Conservation (phyloP, 148 eudicot genomes). For the Hydrangea macrophylla region DNA sequence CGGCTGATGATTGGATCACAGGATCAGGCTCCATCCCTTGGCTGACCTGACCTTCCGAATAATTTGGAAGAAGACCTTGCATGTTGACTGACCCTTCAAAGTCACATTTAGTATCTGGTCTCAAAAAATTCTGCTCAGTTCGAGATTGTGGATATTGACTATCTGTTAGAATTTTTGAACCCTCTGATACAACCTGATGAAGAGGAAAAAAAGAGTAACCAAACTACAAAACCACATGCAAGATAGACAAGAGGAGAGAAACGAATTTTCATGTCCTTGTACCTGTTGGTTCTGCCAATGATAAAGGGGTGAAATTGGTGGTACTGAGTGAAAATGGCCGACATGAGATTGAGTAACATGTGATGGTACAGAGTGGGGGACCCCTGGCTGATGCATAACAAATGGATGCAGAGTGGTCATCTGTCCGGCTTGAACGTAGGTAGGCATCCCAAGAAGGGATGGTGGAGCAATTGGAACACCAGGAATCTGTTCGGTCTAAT, state of each 20-base stretch:
- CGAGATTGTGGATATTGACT: slow-evolving; percentile 44
- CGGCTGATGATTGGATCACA: slow-evolving; percentile 35
- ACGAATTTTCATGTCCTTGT: background rate
- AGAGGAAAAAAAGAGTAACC: background rate
- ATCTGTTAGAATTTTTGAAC: slow-evolving; percentile 35
- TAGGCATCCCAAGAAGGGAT: slow-evolving; percentile 71
- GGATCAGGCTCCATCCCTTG: slow-evolving; percentile 41
- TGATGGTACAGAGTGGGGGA: slow-evolving; percentile 54
- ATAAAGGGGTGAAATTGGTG: slow-evolving; percentile 46
- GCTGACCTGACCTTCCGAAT: slow-evolving; percentile 38
- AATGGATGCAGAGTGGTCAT: slow-evolving; percentile 76
- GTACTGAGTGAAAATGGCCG: slow-evolving; percentile 58
- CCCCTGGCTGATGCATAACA: slow-evolving; percentile 77
- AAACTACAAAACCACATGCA: background rate
- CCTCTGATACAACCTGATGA: slow-evolving; percentile 56
- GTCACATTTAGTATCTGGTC: slow-evolving; percentile 42
- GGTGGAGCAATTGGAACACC: slow-evolving; percentile 58
- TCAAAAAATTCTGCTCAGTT: slow-evolving; percentile 44
- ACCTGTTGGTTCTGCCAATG: slow-evolving; percentile 88
- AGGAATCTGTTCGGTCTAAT: slow-evolving; percentile 57
- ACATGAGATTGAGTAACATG: slow-evolving; percentile 62
- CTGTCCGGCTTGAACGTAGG: slow-evolving; percentile 71
- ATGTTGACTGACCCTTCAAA: slow-evolving; percentile 62
- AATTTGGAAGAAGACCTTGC: slow-evolving; percentile 39
- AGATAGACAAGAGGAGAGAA: background rate